Evolutionary conservation across 148 eudicot species (phyloP), one percentile per base, ranked within the genome.

Genomic region (Arctostaphylos glauca): DNA sequence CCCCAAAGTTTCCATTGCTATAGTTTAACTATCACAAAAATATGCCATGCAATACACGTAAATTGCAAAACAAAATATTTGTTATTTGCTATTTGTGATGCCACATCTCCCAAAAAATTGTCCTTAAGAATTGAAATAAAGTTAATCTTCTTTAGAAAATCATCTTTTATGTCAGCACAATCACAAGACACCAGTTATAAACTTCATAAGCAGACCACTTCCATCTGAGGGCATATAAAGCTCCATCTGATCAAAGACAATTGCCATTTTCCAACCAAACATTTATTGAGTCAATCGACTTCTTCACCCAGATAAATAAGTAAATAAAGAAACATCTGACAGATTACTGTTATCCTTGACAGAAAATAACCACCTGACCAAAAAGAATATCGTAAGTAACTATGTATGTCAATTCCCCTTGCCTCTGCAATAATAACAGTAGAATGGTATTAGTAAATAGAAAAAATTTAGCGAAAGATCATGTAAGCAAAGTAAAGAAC

Each of bases 341-440:
- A 49, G 44, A 4, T 49, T 31, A 74, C 71, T 53, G 9, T 21
- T 19, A 41, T 41, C 68, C 55, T 52, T 5, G 53, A 55, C 48
- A 77, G 56, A 83, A 79, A 79, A 58, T 18, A 50, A 82, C 64
- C 87, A 96, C 99, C 99, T 96, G 92, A 80, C 99, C 98, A 82
- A 96, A 93, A 73, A 96, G 99, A 71, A 96, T 82, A 86, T 96
- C 98, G 81, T 96, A 94, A 23, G 89, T 81, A 78, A 90, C 84
- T 78, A 93, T 84, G 84, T 93, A 96, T 81, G 94, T 86, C 74
- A 96, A 87, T 83, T 93, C 98, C 81, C 72, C 87, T 87, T 92
- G 94, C 87, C 86, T 94, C 99, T 96, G 92, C 90, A 91, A 82
- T 23, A 86, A 48, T 50, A 84, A 67, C 2, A 84, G 16, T 44